phyloP scores from a whole-genome alignment of 139 green algal genomes.

The Chlamydomonas eustigma region DNA sequence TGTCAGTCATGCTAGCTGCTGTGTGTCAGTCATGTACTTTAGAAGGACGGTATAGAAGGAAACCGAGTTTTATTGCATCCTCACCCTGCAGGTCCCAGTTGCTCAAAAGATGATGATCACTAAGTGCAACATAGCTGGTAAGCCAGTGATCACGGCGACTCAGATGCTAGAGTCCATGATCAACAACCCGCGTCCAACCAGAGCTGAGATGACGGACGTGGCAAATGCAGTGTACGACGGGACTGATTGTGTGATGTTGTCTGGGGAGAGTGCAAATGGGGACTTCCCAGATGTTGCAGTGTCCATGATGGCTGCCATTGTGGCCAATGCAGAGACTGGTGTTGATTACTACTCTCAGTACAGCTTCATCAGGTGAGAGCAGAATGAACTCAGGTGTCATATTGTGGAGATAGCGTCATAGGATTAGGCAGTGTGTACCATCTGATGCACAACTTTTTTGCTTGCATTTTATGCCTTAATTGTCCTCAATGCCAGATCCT shows the following conservation, averaged over 20 bases:
- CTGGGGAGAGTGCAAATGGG: conserved; percentile 76
- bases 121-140: conserved; percentile 67
- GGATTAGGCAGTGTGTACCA: no score
- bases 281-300: conserved; percentile 65
- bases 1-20: no score
- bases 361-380: conserved; percentile 47
- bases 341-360: conserved; percentile 54
- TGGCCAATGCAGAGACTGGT: conserved; percentile 63
- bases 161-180: conserved; percentile 77
- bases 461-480: no score
- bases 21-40: no score
- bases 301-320: conserved; percentile 73
- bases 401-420: neutral
- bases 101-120: conserved; percentile 71
- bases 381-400: neutral
- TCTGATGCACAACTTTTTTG: no score
- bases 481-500: no score
- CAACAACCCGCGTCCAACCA: conserved; percentile 56
- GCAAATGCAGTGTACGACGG: conserved; percentile 80
- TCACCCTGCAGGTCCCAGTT: conserved; percentile 34
- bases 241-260: conserved; percentile 57
- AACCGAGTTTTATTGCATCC: no score
- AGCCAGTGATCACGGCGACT: conserved; percentile 54
- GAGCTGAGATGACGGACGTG: conserved; percentile 83
- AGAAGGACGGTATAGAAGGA: no score